phyloP scores from a whole-genome alignment of 768 basidiomycete species.

The Kwoniella sp. region DNA sequence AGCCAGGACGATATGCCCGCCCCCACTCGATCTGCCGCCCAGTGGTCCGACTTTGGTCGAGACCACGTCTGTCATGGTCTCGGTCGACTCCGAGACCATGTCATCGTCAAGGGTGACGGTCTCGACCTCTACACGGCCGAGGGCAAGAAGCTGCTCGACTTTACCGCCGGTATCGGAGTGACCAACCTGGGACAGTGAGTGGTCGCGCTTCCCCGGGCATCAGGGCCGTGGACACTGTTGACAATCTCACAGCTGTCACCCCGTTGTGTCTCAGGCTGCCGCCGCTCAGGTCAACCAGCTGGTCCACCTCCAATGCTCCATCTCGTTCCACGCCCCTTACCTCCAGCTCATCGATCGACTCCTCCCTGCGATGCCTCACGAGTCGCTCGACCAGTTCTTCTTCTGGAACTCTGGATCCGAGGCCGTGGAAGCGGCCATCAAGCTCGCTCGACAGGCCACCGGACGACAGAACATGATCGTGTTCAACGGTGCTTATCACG shows the following conservation, averaged over 20 bases:
- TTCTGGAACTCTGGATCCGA: constrained; percentile 96
- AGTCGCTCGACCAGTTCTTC: constrained; percentile 90
- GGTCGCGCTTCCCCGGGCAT: neutral
- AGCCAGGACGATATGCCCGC: constrained; percentile 22
- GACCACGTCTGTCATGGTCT: constrained; percentile 50
- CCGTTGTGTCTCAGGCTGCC: constrained; percentile 39
- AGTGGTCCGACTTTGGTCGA: constrained; percentile 47
- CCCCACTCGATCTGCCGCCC: constrained; percentile 38
- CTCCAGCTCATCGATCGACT: constrained; percentile 78
- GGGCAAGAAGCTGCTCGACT: constrained; percentile 72
- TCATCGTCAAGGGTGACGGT: constrained; percentile 54
- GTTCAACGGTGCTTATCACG: constrained; percentile 90
- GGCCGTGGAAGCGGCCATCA: constrained; percentile 82
- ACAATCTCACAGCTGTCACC: constrained; percentile 33
- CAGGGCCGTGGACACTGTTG: neutral
- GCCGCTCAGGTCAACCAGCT: constrained; percentile 36
- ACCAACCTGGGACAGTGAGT: constrained; percentile 71
- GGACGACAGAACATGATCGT: constrained; percentile 79
- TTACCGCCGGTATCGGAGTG: constrained; percentile 75
- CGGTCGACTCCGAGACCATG: constrained; percentile 44
- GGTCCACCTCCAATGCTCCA: constrained; percentile 57
- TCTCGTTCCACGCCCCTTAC: constrained; percentile 81
- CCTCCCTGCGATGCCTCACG: constrained; percentile 81
- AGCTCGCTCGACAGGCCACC: constrained; percentile 75
- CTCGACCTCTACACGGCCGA: constrained; percentile 69